Conservation (phyloP, 2,329 filamentous ascomycete species). For the Neonectria punicea region DNA sequence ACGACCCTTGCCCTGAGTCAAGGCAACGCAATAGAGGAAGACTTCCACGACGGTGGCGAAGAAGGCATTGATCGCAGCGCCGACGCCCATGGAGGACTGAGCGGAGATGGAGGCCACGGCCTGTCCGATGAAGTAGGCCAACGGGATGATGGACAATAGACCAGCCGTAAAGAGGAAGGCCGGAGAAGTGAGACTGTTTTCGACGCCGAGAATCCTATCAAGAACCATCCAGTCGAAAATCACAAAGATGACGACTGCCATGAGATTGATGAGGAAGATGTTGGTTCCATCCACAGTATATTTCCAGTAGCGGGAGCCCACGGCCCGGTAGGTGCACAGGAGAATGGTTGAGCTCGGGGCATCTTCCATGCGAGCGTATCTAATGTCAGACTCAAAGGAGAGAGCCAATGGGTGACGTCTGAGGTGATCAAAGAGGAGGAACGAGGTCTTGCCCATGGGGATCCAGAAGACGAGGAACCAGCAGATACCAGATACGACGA, state of each 20-base stretch:
- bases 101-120: conserved; percentile 98
- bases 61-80: conserved; percentile 96
- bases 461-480: conserved; percentile 99
- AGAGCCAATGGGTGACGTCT: conserved; percentile 91
- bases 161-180: conserved; percentile 88
- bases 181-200: conserved; percentile 80
- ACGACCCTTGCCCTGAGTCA: conserved; percentile 90
- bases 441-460: conserved; percentile 95
- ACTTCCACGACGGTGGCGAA: conserved; percentile 98
- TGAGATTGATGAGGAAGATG: conserved; percentile 98
- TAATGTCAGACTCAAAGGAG: conserved; percentile 89
- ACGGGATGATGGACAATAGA: conserved; percentile 90
- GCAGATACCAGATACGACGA: conserved; percentile 87
- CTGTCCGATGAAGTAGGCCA: conserved; percentile 98
- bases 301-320: conserved; percentile 97
- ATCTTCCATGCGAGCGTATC: conserved; percentile 76
- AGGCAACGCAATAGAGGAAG: conserved; percentile 94
- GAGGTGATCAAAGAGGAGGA: conserved; percentile 90
- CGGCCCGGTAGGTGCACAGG: conserved; percentile 95
- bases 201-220: conserved; percentile 72
- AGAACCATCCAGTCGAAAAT: conserved; percentile 93
- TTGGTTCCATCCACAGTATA: conserved; percentile 99
- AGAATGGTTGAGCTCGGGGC: conserved; percentile 86
- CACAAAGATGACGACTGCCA: conserved; percentile 91
- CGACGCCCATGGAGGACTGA: conserved; percentile 97